A percentile compares a stretch with the other conserved stretches of the same genome.
Conservation (phyloP, 768 basidiomycete genomes). For the Boletus reticuloceps region DNA sequence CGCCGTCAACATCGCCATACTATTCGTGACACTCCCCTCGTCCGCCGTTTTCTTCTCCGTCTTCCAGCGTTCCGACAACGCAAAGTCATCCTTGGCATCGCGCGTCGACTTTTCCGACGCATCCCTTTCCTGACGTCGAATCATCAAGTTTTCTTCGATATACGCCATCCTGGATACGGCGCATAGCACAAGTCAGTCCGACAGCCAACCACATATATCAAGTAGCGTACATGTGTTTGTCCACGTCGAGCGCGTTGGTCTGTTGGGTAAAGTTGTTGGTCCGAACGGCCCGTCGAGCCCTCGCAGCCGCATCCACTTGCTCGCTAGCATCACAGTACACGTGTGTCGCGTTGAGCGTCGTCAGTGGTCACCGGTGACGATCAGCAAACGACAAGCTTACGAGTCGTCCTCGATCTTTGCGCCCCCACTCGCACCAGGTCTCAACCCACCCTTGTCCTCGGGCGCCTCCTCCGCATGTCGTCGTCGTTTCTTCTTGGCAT, state of each 20-base stretch:
- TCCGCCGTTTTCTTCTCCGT: constrained; percentile 57
- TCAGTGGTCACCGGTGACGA: no score
- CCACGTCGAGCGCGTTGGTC: constrained; percentile 92
- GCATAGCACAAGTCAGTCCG: no score
- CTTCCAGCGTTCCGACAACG: constrained; percentile 67
- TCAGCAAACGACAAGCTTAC: constrained; percentile 34
- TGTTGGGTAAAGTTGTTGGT: constrained; percentile 96
- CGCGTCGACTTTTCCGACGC: constrained; percentile 43
- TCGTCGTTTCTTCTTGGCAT: constrained; percentile 69
- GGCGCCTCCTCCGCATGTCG: constrained; percentile 39
- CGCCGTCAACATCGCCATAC: constrained; percentile 92
- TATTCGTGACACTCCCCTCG: constrained; percentile 92
- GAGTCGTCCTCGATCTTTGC: constrained; percentile 42
- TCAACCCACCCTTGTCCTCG: constrained; percentile 57
- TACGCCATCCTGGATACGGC: constrained; percentile 75
- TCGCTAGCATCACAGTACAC: constrained; percentile 49
- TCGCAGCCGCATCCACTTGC: constrained; percentile 63
- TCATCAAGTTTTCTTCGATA: constrained; percentile 89
- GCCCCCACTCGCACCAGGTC: constrained; percentile 31
- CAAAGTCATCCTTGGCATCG: constrained; percentile 70
- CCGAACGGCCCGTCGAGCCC: constrained; percentile 70
- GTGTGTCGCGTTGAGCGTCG: background rate
- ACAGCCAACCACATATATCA: no score
- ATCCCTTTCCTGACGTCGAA: constrained; percentile 58
- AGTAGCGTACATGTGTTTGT: constrained; percentile 88